These are phyloP conservation scores for Beauveria pseudobassiana DNA, from an alignment of 2,329 filamentous ascomycete species.

Conservation along the genomic window DNA sequence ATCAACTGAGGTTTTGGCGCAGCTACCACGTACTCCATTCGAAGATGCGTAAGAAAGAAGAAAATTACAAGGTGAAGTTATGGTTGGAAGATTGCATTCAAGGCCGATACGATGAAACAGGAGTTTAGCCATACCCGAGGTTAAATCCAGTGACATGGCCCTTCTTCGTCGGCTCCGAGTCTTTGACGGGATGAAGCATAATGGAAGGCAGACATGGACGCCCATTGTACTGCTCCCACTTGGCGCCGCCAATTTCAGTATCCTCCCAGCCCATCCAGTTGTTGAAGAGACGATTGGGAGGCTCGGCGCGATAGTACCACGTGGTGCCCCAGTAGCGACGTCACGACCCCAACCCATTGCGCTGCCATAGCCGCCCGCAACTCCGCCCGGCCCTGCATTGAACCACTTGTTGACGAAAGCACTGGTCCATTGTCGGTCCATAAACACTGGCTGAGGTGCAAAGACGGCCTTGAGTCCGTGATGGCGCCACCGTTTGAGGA, in stretches of 20 bases:
- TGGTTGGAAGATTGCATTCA: too few species aligned
- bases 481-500: constrained; percentile 61
- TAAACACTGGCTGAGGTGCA: constrained; percentile 71
- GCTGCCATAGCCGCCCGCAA: constrained; percentile 46
- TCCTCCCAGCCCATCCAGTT: constrained; percentile 57
- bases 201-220: constrained; percentile 52
- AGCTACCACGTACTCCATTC: not conserved
- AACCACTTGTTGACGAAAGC: constrained; percentile 49
- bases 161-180: constrained; percentile 42
- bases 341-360: constrained; percentile 54
- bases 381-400: constrained; percentile 49
- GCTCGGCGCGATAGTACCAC: constrained; percentile 53
- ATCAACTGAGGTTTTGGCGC: too few species aligned
- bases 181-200: constrained; percentile 53
- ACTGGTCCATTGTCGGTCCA: constrained; percentile 64
- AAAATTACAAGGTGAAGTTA: not conserved
- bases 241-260: constrained; percentile 42
- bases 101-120: not conserved
- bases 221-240: constrained; percentile 50
- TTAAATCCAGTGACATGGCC: constrained; percentile 33
- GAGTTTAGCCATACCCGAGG: constrained; percentile 28
- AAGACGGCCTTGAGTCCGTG: constrained; percentile 75
- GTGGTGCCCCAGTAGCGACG: constrained; percentile 50
- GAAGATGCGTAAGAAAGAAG: not conserved
- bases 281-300: constrained; percentile 52